Conservation (phyloP, 2,329 filamentous ascomycete genomes). For the Tolypocladium pustulatum region DNA sequence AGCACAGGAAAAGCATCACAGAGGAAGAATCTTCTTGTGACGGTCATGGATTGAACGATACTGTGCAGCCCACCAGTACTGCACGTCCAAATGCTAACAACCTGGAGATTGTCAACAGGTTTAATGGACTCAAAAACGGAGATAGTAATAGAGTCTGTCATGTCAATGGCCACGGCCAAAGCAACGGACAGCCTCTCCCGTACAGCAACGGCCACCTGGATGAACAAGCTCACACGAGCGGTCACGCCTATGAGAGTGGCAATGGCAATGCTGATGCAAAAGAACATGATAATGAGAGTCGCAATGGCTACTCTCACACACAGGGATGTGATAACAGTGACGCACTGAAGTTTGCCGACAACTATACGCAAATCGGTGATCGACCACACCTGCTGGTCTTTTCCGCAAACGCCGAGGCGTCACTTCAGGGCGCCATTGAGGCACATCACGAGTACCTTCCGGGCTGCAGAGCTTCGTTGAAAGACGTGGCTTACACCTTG, state of each 20-base stretch:
- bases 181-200: background rate
- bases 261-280: background rate
- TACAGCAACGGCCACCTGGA: background rate
- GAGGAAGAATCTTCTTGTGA: background rate
- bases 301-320: too few relatives aligned
- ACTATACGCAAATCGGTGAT: background rate
- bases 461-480: background rate
- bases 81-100: background rate
- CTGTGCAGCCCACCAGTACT: background rate
- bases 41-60: background rate
- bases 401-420: background rate
- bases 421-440: conserved; percentile 11
- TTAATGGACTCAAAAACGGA: background rate
- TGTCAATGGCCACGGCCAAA: background rate
- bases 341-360: too few relatives aligned
- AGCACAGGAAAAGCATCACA: background rate
- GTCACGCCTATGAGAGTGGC: background rate
- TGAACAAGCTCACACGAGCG: background rate
- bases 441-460: conserved; percentile 2
- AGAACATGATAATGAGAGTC: background rate
- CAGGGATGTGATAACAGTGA: too few relatives aligned
- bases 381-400: background rate
- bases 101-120: too few relatives aligned
- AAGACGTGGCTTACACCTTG: background rate
- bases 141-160: background rate